phyloP scores from a whole-genome alignment of 129 eudicot species.

The Centaurea solstitialis region DNA sequence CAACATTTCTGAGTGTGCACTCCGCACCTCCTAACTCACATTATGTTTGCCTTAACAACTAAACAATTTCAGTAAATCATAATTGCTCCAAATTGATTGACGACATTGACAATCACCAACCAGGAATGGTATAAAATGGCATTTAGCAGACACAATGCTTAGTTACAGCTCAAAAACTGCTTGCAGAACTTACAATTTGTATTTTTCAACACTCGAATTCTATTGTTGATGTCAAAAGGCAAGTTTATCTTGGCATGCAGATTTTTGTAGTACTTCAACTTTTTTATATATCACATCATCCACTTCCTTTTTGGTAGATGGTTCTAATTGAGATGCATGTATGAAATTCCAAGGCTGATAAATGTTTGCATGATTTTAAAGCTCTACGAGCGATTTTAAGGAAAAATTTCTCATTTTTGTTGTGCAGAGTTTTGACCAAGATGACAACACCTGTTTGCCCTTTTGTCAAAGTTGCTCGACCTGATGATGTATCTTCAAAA shows the following conservation, averaged over 20 bases:
- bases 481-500: conserved; percentile 81
- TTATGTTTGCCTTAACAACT: background rate
- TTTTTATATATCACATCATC: background rate
- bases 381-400: background rate
- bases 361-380: conserved; percentile 1
- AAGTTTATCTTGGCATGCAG: background rate
- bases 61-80: background rate
- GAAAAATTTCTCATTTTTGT: background rate
- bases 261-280: background rate
- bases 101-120: background rate
- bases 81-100: background rate
- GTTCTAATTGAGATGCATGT: background rate
- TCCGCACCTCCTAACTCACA: background rate
- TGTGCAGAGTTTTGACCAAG: conserved; percentile 53
- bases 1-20: background rate
- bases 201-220: background rate
- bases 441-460: conserved; percentile 98
- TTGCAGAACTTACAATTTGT: background rate
- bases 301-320: background rate
- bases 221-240: background rate
- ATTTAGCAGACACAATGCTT: background rate
- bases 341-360: background rate
- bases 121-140: too few species aligned
- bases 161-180: background rate
- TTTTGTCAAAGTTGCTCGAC: conserved; percentile 76